phyloP scores from a whole-genome alignment of 176 grass and related monocot genomes.

The Zoysia pacifica region DNA sequence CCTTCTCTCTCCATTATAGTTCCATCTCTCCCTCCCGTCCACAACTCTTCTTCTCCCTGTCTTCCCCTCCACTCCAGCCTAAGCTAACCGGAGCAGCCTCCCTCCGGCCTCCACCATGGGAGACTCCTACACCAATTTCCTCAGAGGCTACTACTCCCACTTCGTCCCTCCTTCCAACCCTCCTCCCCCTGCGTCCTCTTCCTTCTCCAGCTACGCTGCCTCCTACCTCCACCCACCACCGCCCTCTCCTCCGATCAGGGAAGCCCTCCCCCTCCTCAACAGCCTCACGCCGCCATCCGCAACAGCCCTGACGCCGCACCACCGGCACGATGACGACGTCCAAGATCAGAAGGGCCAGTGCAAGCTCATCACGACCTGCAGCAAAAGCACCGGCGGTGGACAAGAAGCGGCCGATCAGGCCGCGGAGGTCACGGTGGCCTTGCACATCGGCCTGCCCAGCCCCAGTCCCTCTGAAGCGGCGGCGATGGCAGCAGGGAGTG shows the following conservation, averaged over 20 bases:
- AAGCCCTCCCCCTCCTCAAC: conserved; percentile 74
- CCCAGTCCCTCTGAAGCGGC: conserved; percentile 30
- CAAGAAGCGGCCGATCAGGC: conserved; percentile 33
- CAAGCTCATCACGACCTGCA: background rate
- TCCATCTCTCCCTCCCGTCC: conserved; percentile 35
- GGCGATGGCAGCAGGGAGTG: background rate
- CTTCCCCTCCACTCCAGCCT: conserved; percentile 35
- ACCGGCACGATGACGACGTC: background rate
- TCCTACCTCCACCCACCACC: conserved; percentile 44
- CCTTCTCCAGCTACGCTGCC: conserved; percentile 37
- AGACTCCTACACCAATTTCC: conserved; percentile 59
- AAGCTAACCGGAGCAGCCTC: background rate
- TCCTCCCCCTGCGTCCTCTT: conserved; percentile 1
- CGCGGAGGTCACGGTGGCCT: conserved; percentile 62
- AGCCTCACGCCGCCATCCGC: conserved; percentile 45
- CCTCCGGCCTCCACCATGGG: conserved; percentile 47
- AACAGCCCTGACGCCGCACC: background rate
- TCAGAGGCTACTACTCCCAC: conserved; percentile 50
- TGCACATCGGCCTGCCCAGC: conserved; percentile 80
- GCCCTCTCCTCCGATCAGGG: conserved; percentile 65
- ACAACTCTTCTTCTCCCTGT: conserved; percentile 32
- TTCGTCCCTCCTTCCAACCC: conserved; percentile 23
- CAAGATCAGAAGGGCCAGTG: conserved; percentile 19
- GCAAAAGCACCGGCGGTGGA: background rate
- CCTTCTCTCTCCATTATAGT: conserved; percentile 46